Conservation (phyloP, 345 rosid genomes). For the Leavenworthia alabamica region DNA sequence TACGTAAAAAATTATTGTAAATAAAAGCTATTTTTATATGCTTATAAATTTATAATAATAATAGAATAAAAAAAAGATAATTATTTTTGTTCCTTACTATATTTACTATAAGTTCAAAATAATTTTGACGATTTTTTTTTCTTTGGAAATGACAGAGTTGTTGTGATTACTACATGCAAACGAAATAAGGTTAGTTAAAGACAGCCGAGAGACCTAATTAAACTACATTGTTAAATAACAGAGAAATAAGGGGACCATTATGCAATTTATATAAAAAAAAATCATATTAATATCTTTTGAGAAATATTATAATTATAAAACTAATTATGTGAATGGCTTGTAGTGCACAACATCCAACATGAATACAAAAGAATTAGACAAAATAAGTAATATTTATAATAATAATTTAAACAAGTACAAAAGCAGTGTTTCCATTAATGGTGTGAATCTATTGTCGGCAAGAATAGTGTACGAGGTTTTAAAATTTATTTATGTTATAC, state of each 20-base stretch:
- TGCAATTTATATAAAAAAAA: not conserved
- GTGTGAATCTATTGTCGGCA: constrained; percentile 56
- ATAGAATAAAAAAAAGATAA: no score
- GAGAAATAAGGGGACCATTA: constrained; percentile 13
- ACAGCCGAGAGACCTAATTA: no score
- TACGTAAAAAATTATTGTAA: no score
- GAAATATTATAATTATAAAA: not conserved
- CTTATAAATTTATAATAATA: no score
- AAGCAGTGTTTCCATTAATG: constrained; percentile 10
- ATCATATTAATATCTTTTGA: not conserved
- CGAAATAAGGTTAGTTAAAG: no score
- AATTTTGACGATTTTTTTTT: no score
- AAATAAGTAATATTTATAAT: constrained; percentile 11
- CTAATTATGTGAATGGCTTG: constrained; percentile 2
- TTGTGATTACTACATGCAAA: no score
- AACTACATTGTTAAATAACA: no score
- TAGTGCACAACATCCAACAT: constrained; percentile 15
- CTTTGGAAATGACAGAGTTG: no score
- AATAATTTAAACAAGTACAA: constrained; percentile 28
- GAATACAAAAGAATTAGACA: constrained; percentile 1
- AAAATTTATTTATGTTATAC: constrained; percentile 35
- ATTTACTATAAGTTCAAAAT: no score
- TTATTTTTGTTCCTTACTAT: no score
- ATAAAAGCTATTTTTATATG: no score
- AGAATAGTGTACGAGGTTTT: constrained; percentile 77